phyloP scores from a whole-genome alignment of 1,284 basidiomycete genomes.

The Takashimella tepidaria region DNA sequence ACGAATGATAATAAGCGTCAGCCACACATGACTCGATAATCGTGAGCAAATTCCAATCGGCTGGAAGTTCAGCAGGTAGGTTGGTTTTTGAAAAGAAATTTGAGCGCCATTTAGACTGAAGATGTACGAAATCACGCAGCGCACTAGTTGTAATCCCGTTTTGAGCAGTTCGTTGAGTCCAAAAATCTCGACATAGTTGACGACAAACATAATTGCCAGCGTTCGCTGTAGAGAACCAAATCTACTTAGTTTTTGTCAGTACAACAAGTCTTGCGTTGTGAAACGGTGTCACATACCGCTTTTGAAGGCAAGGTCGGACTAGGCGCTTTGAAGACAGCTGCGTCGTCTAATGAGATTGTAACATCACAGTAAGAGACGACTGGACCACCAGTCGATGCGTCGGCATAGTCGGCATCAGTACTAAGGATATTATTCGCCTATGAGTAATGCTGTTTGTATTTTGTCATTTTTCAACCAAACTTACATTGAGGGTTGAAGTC shows the following conservation, averaged over 20 bases:
- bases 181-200: conserved; percentile 69
- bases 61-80: conserved; percentile 73
- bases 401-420: conserved; percentile 7
- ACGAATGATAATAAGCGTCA: conserved; percentile 82
- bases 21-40: conserved; percentile 69
- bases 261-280: not conserved
- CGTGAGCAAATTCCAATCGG: conserved; percentile 83
- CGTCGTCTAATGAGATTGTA: not conserved
- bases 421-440: conserved; percentile 42
- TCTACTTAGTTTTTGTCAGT: conserved; percentile 21
- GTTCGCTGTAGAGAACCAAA: conserved; percentile 58
- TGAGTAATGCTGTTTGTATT: too few relatives aligned
- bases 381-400: conserved; percentile 7
- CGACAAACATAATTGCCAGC: conserved; percentile 72
- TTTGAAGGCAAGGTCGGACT: not conserved
- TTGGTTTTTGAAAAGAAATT: conserved; percentile 70
- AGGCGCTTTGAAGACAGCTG: too few relatives aligned
- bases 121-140: conserved; percentile 56
- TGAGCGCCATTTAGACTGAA: conserved; percentile 69
- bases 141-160: conserved; percentile 68
- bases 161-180: conserved; percentile 65
- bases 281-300: not conserved
- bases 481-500: conserved; percentile 60
- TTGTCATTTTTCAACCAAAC: too few relatives aligned
- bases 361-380: not conserved